Base-by-base conservation (phyloP, 495 filamentous ascomycete genomes). In the Penicillium coffeae region DNA sequence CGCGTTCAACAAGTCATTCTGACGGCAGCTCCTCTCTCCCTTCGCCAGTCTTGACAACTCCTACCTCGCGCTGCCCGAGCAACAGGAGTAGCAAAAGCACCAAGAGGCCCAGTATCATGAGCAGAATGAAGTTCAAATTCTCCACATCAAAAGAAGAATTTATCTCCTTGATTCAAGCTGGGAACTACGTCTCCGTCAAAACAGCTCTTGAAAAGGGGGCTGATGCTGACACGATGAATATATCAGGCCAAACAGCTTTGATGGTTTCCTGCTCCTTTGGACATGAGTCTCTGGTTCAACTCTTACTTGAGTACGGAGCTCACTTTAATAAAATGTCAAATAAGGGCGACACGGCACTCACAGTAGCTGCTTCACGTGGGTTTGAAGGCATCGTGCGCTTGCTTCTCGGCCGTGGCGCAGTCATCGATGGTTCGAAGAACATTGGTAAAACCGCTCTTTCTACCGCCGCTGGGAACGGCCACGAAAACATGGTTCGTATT, bases 381-480 rank as follows among this genome's bases (percentile, higher is more conserved):
- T 52, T 61, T 27, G 64, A 68, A 13, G 46, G 59, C 16, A 55
- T 71, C 8, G 56, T 66, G 1, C 62, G 66, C 19, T 38, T 62
- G 8, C 48, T 73, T 1, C 53, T 72, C 9, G 43, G 42, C 8
- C 46, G 56, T 2, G 63, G 62, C 8, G 65, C 70, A 0, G 45
- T 59, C 3, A 20, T 60, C 13, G 19, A 60, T 22, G 27, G 14
- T 2, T 40, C 30, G 0, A 34, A 39, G 10, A 38, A 39, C 9
- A 0, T 8, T 1, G 54, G 40, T 2, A 58, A 54, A n/a, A 50
- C 47, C 3, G 47, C 50, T 2, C 51, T 60, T 0, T 46, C 45
- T 1, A 47, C 69, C 25, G 72, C 71, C 1, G 69, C 73, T 3
- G 55, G 58, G 7, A 59, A 48, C 13, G 64, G 71, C 3, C 56